Base-by-base conservation (phyloP, 129 eudicot species). In the Escallonia herrerae region DNA sequence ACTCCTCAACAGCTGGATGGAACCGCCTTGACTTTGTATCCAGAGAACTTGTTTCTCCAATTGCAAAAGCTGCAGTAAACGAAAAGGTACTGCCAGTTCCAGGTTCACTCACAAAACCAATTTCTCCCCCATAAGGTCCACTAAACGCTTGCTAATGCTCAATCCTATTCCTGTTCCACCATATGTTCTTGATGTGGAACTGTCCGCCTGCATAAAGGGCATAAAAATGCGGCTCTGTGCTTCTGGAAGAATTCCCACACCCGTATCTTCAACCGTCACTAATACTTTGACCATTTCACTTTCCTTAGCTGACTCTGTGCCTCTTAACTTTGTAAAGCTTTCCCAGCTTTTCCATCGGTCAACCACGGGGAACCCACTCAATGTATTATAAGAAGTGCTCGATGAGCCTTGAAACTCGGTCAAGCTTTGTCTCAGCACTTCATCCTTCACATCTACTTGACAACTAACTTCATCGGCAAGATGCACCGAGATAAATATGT, bases 161-260 rank as follows among this genome's bases (percentile, higher is more conserved):
- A 93, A 61, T 8, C 99, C 99, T 38, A 93, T 89, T 48, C 99
- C 99, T 0, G 99, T 93, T 8, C 99, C 99, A 65, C 99, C 99
- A 63, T 93, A 82, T 33, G 77, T 89, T 41, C 99, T 80, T 11
- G 96, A 86, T 2, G 90, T 89, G 4, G 96, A 89, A 69, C 91
- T 83, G 72, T 84, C 99, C 2, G 93, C 99, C 80, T 93, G 99
- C 96, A 89, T 89, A 74, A 93, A 93, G 4, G 99, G 99, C 67
- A 64, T 86, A 65, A 93, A 93, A 39, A 93, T 82, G 39, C 93
- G 83, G 47, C 7, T 65, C 64, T 93, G 95, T 61, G 95, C 95
- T 10, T 93, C 79, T 40, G 12, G 49, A 56, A 91, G 96, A 53
- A 93, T 88, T 15, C 99, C 99, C 3, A 72, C 86, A n/a, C 99